Conservation (phyloP, 768 basidiomycete genomes). For the Leccinum rimulosum region DNA sequence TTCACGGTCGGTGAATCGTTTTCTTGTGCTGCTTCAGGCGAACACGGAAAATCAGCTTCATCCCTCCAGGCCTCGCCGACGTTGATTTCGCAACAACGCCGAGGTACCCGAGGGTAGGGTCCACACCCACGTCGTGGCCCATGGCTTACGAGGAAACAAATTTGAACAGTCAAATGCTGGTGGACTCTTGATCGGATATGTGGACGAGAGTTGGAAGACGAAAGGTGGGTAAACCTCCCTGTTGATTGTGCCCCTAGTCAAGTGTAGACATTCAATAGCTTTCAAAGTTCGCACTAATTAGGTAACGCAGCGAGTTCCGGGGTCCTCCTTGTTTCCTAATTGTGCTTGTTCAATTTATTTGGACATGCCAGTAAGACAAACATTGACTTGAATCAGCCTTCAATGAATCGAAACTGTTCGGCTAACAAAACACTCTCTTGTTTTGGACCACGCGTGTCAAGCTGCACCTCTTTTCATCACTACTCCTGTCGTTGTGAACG, state of each 20-base stretch:
- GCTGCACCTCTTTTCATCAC: neutral
- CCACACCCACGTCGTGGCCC: conserved; percentile 10
- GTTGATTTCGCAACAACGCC: conserved; percentile 20
- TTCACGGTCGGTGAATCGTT: conserved; percentile 16
- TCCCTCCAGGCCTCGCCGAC: conserved; percentile 21
- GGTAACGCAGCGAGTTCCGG: neutral
- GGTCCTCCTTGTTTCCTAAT: conserved; percentile 16
- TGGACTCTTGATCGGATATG: neutral
- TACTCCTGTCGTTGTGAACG: neutral
- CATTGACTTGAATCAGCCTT: neutral
- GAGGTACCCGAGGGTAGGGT: conserved; percentile 29
- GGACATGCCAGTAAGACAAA: conserved; percentile 17
- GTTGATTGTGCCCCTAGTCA: too few relatives aligned
- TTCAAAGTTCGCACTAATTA: neutral
- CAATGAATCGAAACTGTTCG: conserved; percentile 5
- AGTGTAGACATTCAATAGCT: neutral
- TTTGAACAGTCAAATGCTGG: neutral
- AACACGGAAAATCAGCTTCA: conserved; percentile 29
- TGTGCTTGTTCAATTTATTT: conserved; percentile 14
- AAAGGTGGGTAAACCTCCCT: neutral
- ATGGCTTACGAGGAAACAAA: neutral
- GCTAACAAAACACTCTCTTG: conserved; percentile 3
- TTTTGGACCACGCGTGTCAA: neutral
- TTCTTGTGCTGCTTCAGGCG: conserved; percentile 7
- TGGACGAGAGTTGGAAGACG: neutral